Evolutionary conservation across 805 yeast species (phyloP).

Genomic region (Candida ipomoeae): DNA sequence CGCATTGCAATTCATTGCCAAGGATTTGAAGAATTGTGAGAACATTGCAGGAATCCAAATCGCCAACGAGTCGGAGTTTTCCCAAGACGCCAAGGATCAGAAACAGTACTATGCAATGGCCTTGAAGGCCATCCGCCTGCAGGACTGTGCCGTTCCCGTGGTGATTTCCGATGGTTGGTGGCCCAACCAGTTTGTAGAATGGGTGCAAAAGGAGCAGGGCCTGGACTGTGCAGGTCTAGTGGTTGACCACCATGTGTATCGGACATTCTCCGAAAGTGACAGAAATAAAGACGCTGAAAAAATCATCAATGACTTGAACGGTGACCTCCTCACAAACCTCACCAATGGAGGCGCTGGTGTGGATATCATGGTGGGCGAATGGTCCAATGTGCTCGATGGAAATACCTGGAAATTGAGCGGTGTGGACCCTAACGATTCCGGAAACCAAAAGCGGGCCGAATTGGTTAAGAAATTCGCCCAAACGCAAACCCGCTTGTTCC

Average conservation of each 20-base stretch:
- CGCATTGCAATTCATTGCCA: constrained; percentile 56
- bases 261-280: constrained; percentile 80
- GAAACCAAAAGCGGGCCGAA: constrained; percentile 42
- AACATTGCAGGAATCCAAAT: constrained; percentile 81
- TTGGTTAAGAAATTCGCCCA: constrained; percentile 62
- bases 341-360: constrained; percentile 42
- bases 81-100: constrained; percentile 49
- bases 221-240: constrained; percentile 53
- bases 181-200: constrained; percentile 71
- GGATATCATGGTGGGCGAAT: constrained; percentile 85
- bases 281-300: constrained; percentile 59
- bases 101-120: constrained; percentile 64
- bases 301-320: constrained; percentile 54
- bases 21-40: constrained; percentile 52
- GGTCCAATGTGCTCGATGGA: constrained; percentile 80
- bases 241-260: constrained; percentile 79
- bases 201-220: constrained; percentile 47
- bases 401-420: constrained; percentile 61
- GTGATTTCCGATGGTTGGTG: constrained; percentile 94
- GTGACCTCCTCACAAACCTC: constrained; percentile 47
- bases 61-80: constrained; percentile 77
- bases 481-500: constrained; percentile 46
- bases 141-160: constrained; percentile 59
- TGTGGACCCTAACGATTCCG: constrained; percentile 16
- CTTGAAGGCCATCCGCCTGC: constrained; percentile 50